phyloP scores from a whole-genome alignment of 2,329 filamentous ascomycete genomes.

The Nannizziopsis barbatae region DNA sequence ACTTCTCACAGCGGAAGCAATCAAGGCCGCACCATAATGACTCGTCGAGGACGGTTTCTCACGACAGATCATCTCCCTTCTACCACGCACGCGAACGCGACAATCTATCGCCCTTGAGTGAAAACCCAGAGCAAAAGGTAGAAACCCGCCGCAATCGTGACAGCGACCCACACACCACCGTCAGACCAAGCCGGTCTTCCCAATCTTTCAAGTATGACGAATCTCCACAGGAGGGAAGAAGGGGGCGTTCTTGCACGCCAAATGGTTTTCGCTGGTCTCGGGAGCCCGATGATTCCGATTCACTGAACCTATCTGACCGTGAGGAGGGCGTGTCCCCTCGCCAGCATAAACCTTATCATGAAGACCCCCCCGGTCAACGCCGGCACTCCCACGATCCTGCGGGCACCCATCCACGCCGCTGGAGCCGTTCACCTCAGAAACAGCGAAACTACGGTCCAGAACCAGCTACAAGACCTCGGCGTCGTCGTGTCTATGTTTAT shows the following conservation, averaged over 20 bases:
- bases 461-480: neutral
- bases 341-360: neutral
- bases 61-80: neutral
- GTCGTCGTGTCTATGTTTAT: constrained; percentile 1
- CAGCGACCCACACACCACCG: neutral
- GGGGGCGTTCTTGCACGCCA: constrained; percentile 9
- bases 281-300: neutral
- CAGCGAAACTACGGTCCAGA: neutral
- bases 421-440: neutral
- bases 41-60: neutral
- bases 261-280: constrained; percentile 3
- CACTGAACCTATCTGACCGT: neutral
- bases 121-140: neutral
- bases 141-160: neutral
- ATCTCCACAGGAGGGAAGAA: neutral
- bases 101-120: neutral
- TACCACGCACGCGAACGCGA: neutral
- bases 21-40: neutral
- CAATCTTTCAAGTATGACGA: constrained; percentile 4
- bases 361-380: neutral
- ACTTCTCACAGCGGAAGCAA: neutral
- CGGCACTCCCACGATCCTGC: constrained; percentile 8
- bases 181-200: constrained; percentile 5
- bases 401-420: neutral
- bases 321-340: neutral